These are phyloP conservation scores for Ogataea trehalophila DNA, from an alignment of 805 yeast species.

Conservation along the genomic window DNA sequence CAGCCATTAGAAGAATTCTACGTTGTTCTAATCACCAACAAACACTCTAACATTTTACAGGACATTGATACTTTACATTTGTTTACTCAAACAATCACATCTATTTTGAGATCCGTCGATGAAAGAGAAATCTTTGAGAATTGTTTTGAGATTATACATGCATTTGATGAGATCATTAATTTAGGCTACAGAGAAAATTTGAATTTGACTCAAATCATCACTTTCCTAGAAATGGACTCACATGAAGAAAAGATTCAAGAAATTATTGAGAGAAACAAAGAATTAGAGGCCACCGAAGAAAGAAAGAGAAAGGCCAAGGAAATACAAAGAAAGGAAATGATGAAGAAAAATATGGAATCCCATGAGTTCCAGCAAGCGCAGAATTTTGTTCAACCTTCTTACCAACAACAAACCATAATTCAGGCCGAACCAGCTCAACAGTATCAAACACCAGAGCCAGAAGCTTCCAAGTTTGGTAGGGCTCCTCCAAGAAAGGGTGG, in stretches of 20 bases:
- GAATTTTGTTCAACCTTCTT: slow-evolving; percentile 7
- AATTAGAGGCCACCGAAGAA: slow-evolving; percentile 94
- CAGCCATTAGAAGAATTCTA: slow-evolving; percentile 94
- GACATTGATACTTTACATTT: slow-evolving; percentile 89
- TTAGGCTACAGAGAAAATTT: slow-evolving; percentile 89
- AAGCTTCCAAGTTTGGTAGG: slow-evolving; percentile 12
- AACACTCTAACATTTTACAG: slow-evolving; percentile 86
- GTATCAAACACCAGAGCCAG: slow-evolving; percentile 11
- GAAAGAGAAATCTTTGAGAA: slow-evolving; percentile 78
- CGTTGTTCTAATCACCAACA: slow-evolving; percentile 85
- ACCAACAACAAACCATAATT: slow-evolving; percentile 17
- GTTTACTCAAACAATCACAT: slow-evolving; percentile 76
- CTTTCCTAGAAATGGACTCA: slow-evolving; percentile 94
- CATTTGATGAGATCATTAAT: slow-evolving; percentile 89
- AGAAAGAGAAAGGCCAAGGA: slow-evolving; percentile 93
- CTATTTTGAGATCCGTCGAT: slow-evolving; percentile 64
- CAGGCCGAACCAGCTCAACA: slow-evolving; percentile 19
- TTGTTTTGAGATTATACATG: slow-evolving; percentile 84
- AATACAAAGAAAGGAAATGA: slow-evolving; percentile 74
- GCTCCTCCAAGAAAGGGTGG: slow-evolving; percentile 60
- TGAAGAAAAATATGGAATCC: slow-evolving; percentile 51
- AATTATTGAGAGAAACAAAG: slow-evolving; percentile 94
- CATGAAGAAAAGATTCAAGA: slow-evolving; percentile 99
- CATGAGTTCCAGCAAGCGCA: slow-evolving; percentile 19
- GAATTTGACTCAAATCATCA: slow-evolving; percentile 73